A percentile compares a stretch with the other conserved stretches of the same genome.
Evolutionary conservation across 805 yeast species (phyloP).

Genomic region (Hanseniaspora valbyensis): DNA sequence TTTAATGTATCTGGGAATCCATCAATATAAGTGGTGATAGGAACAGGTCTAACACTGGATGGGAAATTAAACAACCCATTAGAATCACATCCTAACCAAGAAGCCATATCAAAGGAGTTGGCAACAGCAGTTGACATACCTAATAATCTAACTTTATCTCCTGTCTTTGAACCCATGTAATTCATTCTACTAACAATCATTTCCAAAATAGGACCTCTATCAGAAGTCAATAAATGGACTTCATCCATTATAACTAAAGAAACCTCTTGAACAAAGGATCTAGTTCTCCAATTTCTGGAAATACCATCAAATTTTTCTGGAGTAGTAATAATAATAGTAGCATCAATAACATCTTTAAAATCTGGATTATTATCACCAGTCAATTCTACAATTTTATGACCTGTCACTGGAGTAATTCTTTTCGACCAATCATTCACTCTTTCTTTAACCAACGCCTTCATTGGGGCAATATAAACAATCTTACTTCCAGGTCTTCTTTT

Average conservation of each 20-base stretch:
- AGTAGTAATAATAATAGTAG: constrained; percentile 84
- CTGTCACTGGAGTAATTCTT: constrained; percentile 79
- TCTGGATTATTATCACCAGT: constrained; percentile 94
- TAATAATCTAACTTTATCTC: constrained; percentile 80
- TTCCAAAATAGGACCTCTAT: constrained; percentile 94
- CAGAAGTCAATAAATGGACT: constrained; percentile 92
- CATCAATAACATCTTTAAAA: constrained; percentile 62
- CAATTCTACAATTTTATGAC: constrained; percentile 74
- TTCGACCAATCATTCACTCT: constrained; percentile 82
- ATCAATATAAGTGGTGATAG: constrained; percentile 73
- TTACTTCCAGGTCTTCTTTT: constrained; percentile 70
- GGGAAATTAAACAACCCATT: constrained; percentile 93
- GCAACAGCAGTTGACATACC: constrained; percentile 94
- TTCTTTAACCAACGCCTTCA: constrained; percentile 92
- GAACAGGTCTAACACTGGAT: constrained; percentile 86
- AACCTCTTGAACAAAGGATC: constrained; percentile 75
- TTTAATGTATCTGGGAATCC: constrained; percentile 77
- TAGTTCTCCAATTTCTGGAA: constrained; percentile 77
- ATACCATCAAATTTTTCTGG: constrained; percentile 98
- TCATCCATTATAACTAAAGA: constrained; percentile 87
- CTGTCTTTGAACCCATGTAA: constrained; percentile 44
- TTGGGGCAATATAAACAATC: constrained; percentile 84
- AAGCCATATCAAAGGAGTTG: constrained; percentile 85
- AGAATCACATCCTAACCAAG: constrained; percentile 77
- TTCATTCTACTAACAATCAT: constrained; percentile 85